Conservation (phyloP, 2,329 filamentous ascomycete species). For the Chaetothyriales sp. region DNA sequence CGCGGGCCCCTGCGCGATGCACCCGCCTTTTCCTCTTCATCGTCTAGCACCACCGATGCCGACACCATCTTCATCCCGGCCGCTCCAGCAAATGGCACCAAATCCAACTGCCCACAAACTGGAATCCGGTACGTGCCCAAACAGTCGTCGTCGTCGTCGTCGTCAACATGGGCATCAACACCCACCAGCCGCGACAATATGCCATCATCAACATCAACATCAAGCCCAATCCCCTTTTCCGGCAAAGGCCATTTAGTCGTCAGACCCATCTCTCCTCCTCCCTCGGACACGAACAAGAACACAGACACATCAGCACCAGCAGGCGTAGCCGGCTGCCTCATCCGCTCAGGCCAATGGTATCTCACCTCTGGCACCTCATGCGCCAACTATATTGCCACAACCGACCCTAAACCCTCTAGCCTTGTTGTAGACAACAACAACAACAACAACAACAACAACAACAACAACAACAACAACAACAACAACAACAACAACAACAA, state of each 20-base stretch:
- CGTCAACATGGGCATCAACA: slow-evolving; percentile 7
- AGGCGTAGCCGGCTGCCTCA: slow-evolving; percentile 48
- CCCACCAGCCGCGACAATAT: slow-evolving; percentile 11
- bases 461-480: neutral
- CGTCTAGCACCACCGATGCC: slow-evolving; percentile 36
- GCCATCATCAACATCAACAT: slow-evolving; percentile 9
- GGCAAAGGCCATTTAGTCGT: slow-evolving; percentile 50
- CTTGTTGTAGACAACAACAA: neutral
- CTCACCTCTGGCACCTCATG: slow-evolving; percentile 44
- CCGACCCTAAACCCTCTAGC: slow-evolving; percentile 11
- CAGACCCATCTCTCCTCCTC: slow-evolving; percentile 7
- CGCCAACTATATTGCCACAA: slow-evolving; percentile 47
- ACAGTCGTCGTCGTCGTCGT: slow-evolving; percentile 16
- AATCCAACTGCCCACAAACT: slow-evolving; percentile 47
- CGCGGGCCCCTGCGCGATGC: slow-evolving; percentile 31
- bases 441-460: neutral
- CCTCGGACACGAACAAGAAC: too few species aligned
- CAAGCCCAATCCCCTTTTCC: slow-evolving; percentile 32
- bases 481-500: neutral
- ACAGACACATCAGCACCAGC: neutral
- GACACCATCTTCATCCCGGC: slow-evolving; percentile 28
- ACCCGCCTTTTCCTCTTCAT: neutral
- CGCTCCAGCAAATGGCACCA: slow-evolving; percentile 35
- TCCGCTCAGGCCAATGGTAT: slow-evolving; percentile 55
- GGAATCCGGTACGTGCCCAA: slow-evolving; percentile 57